phyloP scores from a whole-genome alignment of 2,329 filamentous ascomycete species.

The Didymella segeticola region DNA sequence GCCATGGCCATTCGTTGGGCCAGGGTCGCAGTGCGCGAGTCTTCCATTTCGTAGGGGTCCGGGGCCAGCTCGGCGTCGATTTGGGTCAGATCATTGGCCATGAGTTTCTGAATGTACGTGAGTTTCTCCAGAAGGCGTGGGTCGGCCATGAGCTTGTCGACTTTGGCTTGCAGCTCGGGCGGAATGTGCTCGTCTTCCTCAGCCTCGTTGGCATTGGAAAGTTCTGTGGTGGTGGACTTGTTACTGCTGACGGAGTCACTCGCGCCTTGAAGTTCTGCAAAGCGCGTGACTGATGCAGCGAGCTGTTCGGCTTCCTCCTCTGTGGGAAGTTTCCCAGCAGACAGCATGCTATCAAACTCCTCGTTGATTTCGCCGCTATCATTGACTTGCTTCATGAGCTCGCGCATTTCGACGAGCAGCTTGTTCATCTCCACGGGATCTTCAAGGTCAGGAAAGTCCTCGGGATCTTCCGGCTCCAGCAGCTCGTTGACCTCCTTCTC shows the following conservation, averaged over 20 bases:
- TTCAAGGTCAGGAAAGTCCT: not conserved
- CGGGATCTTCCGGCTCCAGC: constrained; percentile 15
- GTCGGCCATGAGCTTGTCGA: constrained; percentile 45
- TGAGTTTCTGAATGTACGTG: constrained; percentile 36
- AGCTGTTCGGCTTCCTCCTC: constrained; percentile 31
- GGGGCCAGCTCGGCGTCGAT: constrained; percentile 34
- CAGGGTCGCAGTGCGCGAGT: constrained; percentile 31
- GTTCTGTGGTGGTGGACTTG: not conserved
- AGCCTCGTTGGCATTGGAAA: constrained; percentile 3
- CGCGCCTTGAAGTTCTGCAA: constrained; percentile 13
- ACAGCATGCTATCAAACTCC: constrained; percentile 27
- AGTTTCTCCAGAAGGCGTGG: constrained; percentile 45
- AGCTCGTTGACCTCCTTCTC: constrained; percentile 17
- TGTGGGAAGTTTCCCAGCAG: constrained; percentile 16
- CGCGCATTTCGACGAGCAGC: constrained; percentile 35
- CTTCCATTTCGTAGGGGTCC: constrained; percentile 37
- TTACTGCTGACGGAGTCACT: not conserved
- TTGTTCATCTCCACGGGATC: constrained; percentile 31
- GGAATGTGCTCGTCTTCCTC: constrained; percentile 31
- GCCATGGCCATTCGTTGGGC: constrained; percentile 35
- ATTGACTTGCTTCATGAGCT: constrained; percentile 34
- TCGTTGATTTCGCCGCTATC: constrained; percentile 26
- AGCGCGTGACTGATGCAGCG: constrained; percentile 30
- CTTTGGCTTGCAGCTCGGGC: constrained; percentile 40
- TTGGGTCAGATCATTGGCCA: constrained; percentile 24